Evolutionary conservation across 1,139 yeast species (phyloP).

Genomic region (Sugiyamaella sp.): DNA sequence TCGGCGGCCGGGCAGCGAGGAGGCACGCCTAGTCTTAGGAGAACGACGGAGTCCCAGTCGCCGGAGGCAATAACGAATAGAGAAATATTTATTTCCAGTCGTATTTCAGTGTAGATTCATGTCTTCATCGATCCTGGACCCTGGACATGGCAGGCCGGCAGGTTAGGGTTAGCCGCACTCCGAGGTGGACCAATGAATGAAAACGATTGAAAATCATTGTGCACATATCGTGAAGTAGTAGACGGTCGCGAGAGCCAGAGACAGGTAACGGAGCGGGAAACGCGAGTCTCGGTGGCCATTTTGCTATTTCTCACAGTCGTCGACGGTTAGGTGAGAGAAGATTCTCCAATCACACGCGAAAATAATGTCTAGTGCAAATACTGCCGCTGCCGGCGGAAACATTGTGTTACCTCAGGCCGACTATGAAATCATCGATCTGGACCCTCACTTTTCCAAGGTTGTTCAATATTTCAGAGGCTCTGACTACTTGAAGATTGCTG

Average conservation of each 20-base stretch:
- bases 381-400: slow-evolving; percentile 31
- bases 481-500: slow-evolving; percentile 68
- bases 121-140: neutral
- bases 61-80: too few species aligned
- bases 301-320: neutral
- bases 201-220: slow-evolving; percentile 11
- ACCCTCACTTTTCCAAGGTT: slow-evolving; percentile 76
- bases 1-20: neutral
- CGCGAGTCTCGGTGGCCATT: neutral
- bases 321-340: neutral
- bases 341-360: neutral
- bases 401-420: slow-evolving; percentile 40
- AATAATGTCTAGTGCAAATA: slow-evolving; percentile 7
- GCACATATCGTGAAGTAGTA: slow-evolving; percentile 3
- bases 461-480: slow-evolving; percentile 70
- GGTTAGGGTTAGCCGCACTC: slow-evolving; percentile 12
- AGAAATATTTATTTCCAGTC: too few species aligned
- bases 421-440: slow-evolving; percentile 65
- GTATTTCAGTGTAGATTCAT: neutral
- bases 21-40: too few species aligned
- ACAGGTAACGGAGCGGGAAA: neutral
- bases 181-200: slow-evolving; percentile 14
- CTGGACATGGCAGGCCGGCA: neutral
- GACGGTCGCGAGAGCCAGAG: slow-evolving; percentile 1
- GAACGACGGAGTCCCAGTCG: too few species aligned